Evolutionary conservation across 2,329 filamentous ascomycete species (phyloP).

Genomic region (Penicillium sp.): DNA sequence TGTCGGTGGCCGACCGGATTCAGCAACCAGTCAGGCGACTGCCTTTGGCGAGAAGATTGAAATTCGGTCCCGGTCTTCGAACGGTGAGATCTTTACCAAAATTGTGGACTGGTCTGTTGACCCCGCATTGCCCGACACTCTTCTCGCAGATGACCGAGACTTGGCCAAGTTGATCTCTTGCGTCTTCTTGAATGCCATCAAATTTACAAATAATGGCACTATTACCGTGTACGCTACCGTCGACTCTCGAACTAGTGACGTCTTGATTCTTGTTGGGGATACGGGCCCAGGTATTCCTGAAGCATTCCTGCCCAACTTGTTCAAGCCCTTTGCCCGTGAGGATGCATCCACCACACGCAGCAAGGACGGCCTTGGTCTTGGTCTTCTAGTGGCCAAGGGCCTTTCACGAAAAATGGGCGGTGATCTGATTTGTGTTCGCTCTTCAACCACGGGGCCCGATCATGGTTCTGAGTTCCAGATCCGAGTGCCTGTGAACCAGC

Average conservation of each 20-base stretch:
- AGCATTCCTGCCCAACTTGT: slow-evolving; percentile 69
- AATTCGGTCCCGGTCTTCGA: slow-evolving; percentile 51
- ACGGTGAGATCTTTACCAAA: slow-evolving; percentile 52
- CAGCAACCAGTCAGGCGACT: slow-evolving; percentile 52
- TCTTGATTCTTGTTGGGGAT: slow-evolving; percentile 68
- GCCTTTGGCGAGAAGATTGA: slow-evolving; percentile 54
- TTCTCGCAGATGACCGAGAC: slow-evolving; percentile 66
- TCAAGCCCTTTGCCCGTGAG: slow-evolving; percentile 72
- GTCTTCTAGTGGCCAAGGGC: slow-evolving; percentile 74
- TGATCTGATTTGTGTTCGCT: slow-evolving; percentile 68
- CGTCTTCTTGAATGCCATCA: slow-evolving; percentile 70
- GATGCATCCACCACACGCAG: slow-evolving; percentile 71
- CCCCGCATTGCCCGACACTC: slow-evolving; percentile 52
- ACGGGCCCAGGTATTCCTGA: slow-evolving; percentile 72
- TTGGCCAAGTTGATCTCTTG: slow-evolving; percentile 68
- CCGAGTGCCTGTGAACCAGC: slow-evolving; percentile 64
- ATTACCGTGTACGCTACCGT: slow-evolving; percentile 64
- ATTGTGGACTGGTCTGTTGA: slow-evolving; percentile 57
- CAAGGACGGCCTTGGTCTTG: slow-evolving; percentile 72
- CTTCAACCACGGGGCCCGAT: slow-evolving; percentile 64
- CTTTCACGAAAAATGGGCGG: slow-evolving; percentile 72
- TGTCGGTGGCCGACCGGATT: slow-evolving; percentile 56
- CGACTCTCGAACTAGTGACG: slow-evolving; percentile 58
- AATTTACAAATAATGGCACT: slow-evolving; percentile 70
- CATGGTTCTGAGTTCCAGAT: slow-evolving; percentile 74